phyloP scores from a whole-genome alignment of 2,329 filamentous ascomycete species.

The Hypoxylon sp. region DNA sequence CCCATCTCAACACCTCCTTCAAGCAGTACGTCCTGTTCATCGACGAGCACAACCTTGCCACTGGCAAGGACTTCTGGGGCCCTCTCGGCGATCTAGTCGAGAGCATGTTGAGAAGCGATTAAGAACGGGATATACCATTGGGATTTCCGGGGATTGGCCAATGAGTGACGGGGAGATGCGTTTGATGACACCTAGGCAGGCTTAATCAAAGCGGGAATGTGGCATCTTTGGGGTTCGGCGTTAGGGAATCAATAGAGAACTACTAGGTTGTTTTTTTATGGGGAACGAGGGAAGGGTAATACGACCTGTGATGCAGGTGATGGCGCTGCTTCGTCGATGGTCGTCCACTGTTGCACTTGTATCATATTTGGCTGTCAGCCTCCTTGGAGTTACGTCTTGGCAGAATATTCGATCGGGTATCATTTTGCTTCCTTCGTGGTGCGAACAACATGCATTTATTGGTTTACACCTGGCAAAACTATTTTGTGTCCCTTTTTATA shows the following conservation, averaged over 20 bases:
- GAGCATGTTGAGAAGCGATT: slow-evolving; percentile 97
- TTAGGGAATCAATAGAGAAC: slow-evolving; percentile 40
- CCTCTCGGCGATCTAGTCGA: slow-evolving; percentile 95
- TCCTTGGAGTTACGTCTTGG: slow-evolving; percentile 28
- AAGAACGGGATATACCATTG: slow-evolving; percentile 6
- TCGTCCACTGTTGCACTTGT: slow-evolving; percentile 31
- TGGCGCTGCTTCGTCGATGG: slow-evolving; percentile 25
- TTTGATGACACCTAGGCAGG: slow-evolving; percentile 28
- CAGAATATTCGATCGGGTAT: slow-evolving; percentile 30
- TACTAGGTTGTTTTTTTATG: slow-evolving; percentile 45
- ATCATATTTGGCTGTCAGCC: slow-evolving; percentile 28
- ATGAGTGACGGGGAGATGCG: slow-evolving; percentile 29
- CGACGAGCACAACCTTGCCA: slow-evolving; percentile 93
- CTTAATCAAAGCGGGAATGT: slow-evolving; percentile 19
- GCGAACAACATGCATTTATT: slow-evolving; percentile 49
- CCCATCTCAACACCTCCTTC: slow-evolving; percentile 98
- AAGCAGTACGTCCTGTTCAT: slow-evolving; percentile 99
- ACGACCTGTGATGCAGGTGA: slow-evolving; percentile 35
- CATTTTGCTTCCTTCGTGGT: slow-evolving; percentile 40
- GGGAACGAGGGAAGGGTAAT: slow-evolving; percentile 47
- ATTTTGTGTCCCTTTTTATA: slow-evolving; percentile 28
- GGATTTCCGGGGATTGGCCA: slow-evolving; percentile 16
- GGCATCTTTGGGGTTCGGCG: slow-evolving; percentile 47
- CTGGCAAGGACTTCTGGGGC: slow-evolving; percentile 97
- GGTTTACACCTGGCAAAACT: slow-evolving; percentile 42